Conservation (phyloP, 768 basidiomycete genomes). For the Leccinum arenicola region DNA sequence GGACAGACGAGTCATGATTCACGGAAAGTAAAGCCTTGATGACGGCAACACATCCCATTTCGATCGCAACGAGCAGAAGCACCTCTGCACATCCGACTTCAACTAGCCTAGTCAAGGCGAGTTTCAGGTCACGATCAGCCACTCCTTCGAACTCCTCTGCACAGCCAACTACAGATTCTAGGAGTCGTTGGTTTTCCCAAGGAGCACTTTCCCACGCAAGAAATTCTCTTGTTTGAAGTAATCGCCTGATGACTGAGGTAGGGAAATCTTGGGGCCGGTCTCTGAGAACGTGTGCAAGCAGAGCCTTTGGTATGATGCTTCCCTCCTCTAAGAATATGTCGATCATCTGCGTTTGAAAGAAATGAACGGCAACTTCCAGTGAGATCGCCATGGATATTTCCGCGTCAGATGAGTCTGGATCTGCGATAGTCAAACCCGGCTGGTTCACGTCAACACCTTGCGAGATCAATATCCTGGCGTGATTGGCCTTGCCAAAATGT, state of each 20-base stretch:
- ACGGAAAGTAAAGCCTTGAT: not conserved
- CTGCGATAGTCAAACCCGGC: not conserved
- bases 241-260: not conserved
- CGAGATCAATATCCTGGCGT: not conserved
- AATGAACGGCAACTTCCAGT: not conserved
- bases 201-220: not conserved
- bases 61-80: conserved; percentile 7
- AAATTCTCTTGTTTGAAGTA: conserved; percentile 1
- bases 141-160: not conserved
- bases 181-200: not conserved
- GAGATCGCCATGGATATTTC: not conserved
- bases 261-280: not conserved
- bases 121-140: not conserved
- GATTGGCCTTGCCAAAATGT: not conserved
- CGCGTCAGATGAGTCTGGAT: not conserved
- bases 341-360: not conserved
- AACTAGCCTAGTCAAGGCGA: not conserved
- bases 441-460: not conserved
- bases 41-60: conserved; percentile 2
- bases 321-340: not conserved
- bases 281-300: not conserved
- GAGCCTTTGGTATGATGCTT: not conserved
- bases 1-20: not conserved
- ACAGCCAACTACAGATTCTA: not conserved
- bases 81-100: not conserved